phyloP scores from a whole-genome alignment of 2,329 filamentous ascomycete species.

The Calonectria pseudoreteaudii region DNA sequence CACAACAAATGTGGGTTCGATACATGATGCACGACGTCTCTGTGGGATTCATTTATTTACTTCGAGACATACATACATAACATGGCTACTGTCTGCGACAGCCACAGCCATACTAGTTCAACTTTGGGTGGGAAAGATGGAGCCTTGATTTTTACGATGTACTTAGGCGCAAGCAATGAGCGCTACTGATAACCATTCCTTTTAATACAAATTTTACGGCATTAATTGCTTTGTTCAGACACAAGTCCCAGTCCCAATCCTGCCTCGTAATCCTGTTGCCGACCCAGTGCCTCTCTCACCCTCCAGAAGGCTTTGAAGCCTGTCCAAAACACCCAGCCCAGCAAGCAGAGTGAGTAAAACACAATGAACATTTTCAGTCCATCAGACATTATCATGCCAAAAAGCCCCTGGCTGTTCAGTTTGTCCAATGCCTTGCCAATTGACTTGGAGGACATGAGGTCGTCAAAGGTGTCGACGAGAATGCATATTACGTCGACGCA shows the following conservation, averaged over 20 bases:
- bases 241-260: slow-evolving; percentile 21
- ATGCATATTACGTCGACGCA: slow-evolving; percentile 20
- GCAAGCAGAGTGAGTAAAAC: slow-evolving; percentile 13
- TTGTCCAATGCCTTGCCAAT: slow-evolving; percentile 10
- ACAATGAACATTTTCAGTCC: slow-evolving; percentile 11
- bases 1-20: background rate
- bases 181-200: slow-evolving; percentile 16
- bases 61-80: background rate
- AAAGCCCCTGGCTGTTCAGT: background rate
- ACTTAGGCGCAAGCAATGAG: slow-evolving; percentile 13
- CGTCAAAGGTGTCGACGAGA: background rate
- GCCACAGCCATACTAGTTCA: background rate
- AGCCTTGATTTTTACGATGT: slow-evolving; percentile 18
- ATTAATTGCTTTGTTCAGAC: slow-evolving; percentile 12
- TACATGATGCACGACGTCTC: background rate
- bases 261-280: slow-evolving; percentile 24
- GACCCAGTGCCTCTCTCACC: slow-evolving; percentile 20
- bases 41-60: background rate
- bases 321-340: slow-evolving; percentile 31
- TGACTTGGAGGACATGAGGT: slow-evolving; percentile 19
- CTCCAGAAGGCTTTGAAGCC: slow-evolving; percentile 28
- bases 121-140: slow-evolving; percentile 1
- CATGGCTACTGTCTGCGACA: background rate
- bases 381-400: slow-evolving; percentile 6
- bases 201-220: slow-evolving; percentile 26